Base-by-base conservation (phyloP, 148 eudicot genomes). In the Rhododendron simsii region DNA sequence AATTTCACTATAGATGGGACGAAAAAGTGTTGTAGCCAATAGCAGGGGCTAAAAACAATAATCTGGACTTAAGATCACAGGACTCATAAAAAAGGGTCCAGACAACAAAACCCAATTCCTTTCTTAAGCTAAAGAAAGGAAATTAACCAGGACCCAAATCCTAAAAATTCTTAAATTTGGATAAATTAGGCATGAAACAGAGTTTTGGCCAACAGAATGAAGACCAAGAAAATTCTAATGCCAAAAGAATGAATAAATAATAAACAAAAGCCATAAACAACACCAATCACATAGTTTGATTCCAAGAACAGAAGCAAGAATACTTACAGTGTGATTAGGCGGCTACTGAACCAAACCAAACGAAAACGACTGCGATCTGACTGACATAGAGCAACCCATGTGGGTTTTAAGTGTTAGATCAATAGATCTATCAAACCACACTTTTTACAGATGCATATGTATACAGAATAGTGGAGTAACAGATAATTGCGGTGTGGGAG, bases 391-490 rank as follows among this genome's bases (percentile, higher is more conserved):
- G 85, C 85, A 84, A 83, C 61, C 39, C 86, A 87, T 39, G 88
- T 41, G 85, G 57, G 14, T 53, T 37, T 71, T 84, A 81, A 85
- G 83, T 39, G 37, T 83, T 87, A 89, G 93, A 91, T 93, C 92
- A 90, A 48, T 53, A 89, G 92, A 93, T 91, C 93, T 88, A 86
- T 81, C 80, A 88, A 93, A 59, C 78, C 80, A 16, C 33, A 15
- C 63, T 85, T 91, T 69, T 83, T 88, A 89, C 33, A 89, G 85
- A 84, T 82, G 8, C 0, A 23, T 71, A 71, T 0, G 33, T 30
- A 14, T 14, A 33, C 20, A 13, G 39, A 71, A 71, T 41, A 41
- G 44, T 55, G 5, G 57, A 50, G 61, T 12, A 5, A 71, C 14
- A 51, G 57, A 33, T 37, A 35, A 53, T 35, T 37, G 84, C 80